These are phyloP conservation scores for Dorcoceras hygrometricum DNA, from an alignment of 257 asterid genomes.

Conservation along the genomic window DNA sequence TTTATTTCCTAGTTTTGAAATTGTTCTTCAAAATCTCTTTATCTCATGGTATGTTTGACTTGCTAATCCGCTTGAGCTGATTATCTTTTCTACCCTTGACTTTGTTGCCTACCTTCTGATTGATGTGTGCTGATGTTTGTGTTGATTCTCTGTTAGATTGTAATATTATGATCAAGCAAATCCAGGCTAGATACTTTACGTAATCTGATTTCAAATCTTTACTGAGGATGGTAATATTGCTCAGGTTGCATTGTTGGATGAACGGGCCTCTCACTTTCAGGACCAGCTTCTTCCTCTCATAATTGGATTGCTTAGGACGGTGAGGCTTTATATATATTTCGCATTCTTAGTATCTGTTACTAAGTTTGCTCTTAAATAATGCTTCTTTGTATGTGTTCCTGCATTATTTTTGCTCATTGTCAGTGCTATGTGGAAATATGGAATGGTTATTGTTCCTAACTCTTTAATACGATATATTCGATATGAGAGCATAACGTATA, in stretches of 20 bases:
- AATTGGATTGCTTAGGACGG: conserved; percentile 96
- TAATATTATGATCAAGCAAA: conserved; percentile 1
- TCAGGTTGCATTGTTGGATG: conserved; percentile 86
- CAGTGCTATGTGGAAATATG: conserved; percentile 2
- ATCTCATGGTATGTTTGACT: conserved; percentile 11
- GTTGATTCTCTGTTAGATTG: conserved; percentile 8
- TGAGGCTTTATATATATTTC: conserved; percentile 38
- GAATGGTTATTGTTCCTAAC: not conserved
- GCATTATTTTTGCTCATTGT: conserved; percentile 12
- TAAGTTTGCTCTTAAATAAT: conserved; percentile 15
- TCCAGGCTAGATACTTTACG: conserved; percentile 13
- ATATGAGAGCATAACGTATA: conserved; percentile 3
- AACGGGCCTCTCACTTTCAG: conserved; percentile 59
- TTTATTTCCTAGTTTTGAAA: not conserved
- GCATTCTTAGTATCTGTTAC: conserved; percentile 20
- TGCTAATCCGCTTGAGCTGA: not conserved
- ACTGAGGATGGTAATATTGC: conserved; percentile 25
- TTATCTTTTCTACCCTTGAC: conserved; percentile 13
- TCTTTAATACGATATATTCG: conserved; percentile 12
- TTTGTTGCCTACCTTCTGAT: conserved; percentile 14
- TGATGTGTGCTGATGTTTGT: conserved; percentile 1
- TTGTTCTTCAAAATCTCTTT: not conserved
- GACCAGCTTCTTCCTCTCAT: conserved; percentile 91
- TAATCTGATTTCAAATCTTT: conserved; percentile 16
- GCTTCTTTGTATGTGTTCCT: conserved; percentile 15